These are phyloP conservation scores for Saksenaea vasiformis DNA, from an alignment of 371 early-diverging fungal genomes.

Conservation along the genomic window DNA sequence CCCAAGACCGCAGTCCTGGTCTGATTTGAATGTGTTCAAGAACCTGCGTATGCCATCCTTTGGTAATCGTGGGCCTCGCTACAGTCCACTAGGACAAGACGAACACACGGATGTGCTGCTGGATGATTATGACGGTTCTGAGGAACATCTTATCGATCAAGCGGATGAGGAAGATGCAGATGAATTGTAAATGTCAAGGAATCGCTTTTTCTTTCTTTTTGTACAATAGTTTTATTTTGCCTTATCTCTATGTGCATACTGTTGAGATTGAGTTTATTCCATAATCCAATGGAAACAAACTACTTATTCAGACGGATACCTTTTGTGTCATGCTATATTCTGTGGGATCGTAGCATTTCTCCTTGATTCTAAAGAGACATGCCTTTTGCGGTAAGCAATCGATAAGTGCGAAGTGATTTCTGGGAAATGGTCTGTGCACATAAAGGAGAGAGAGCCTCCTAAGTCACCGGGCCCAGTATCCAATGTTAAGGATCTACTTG, in stretches of 20 bases:
- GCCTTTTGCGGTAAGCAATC: too few species aligned
- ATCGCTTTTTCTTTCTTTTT: background rate
- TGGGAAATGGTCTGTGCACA: background rate
- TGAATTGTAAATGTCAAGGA: constrained; percentile 26
- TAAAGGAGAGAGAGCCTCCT: too few species aligned
- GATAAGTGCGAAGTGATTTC: background rate
- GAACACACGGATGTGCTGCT: constrained; percentile 48
- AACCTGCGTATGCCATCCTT: constrained; percentile 32
- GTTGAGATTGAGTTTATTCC: background rate
- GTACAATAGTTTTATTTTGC: constrained; percentile 5
- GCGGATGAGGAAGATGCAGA: constrained; percentile 49
- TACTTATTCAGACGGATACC: background rate
- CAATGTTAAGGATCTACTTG: too few species aligned
- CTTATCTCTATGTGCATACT: background rate
- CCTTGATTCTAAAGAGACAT: too few species aligned
- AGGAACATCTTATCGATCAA: constrained; percentile 43
- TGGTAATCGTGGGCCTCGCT: constrained; percentile 22
- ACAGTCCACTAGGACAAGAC: constrained; percentile 49
- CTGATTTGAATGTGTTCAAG: constrained; percentile 29
- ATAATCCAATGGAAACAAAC: background rate
- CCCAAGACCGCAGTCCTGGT: constrained; percentile 31
- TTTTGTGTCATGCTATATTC: too few species aligned
- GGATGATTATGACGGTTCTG: constrained; percentile 52
- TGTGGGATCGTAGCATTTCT: too few species aligned
- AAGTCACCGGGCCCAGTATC: too few species aligned